Conservation (phyloP, 805 yeast species). For the Ogataea degrootiae region DNA sequence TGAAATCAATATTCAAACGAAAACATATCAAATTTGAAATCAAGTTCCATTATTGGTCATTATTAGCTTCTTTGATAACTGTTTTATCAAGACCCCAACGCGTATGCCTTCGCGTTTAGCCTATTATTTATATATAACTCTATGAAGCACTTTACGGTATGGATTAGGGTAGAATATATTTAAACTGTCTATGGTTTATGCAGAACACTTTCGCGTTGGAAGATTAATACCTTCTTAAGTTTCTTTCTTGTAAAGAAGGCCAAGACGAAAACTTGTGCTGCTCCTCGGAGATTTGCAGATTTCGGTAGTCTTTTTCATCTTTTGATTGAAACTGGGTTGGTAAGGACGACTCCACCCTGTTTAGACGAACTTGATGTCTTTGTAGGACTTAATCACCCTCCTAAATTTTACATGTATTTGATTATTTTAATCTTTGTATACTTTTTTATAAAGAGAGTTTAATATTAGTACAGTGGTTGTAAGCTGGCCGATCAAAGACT, state of each 20-base stretch:
- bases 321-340: slow-evolving; percentile 1
- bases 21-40: no score
- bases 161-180: slow-evolving; percentile 6
- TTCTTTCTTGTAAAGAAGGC: background rate
- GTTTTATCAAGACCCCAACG: slow-evolving; percentile 10
- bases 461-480: no score
- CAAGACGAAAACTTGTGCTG: no score
- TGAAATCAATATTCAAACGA: no score
- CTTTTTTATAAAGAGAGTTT: background rate
- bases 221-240: slow-evolving; percentile 10
- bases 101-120: slow-evolving; percentile 22
- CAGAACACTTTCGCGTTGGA: slow-evolving; percentile 25
- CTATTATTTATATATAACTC: slow-evolving; percentile 10
- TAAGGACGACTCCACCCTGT: slow-evolving; percentile 26
- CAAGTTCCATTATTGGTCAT: no score
- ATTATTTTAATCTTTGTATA: background rate
- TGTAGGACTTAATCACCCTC: slow-evolving; percentile 27
- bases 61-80: background rate
- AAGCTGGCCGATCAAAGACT: no score
- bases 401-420: slow-evolving; percentile 9
- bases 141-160: slow-evolving; percentile 4
- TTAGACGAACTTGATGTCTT: slow-evolving; percentile 17
- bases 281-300: background rate
- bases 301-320: slow-evolving; percentile 1
- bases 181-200: slow-evolving; percentile 13